Evolutionary conservation across 2,329 filamentous ascomycete species (phyloP), one percentile per base, ranked within the genome.

Genomic region (Microsporum canis): DNA sequence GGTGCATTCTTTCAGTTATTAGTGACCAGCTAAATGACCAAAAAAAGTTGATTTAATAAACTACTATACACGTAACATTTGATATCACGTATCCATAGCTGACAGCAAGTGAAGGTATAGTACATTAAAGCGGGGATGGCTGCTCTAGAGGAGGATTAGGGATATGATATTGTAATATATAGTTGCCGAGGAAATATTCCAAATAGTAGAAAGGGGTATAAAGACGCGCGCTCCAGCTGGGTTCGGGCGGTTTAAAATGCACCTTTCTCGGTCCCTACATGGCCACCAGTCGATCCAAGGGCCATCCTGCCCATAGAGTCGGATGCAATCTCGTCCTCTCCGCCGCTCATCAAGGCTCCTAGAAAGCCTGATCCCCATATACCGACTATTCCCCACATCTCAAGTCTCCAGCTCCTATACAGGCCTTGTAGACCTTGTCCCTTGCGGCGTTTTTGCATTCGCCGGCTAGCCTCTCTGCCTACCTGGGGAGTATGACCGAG

Each of bases 391-490:
- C 78, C 79, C 79, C 79, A 81, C 71, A 80, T 76, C 7, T 79
- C 79, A 33, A 84, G 76, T 65, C 80, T 76, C 81, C 81, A 84
- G 59, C 81, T 81, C 61, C 81, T 76, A 71, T 82, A 84, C 5
- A 84, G 68, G 5, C 81, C 81, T 62, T 80, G 76, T 36, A 83
- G 69, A 14, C 81, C 81, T 65, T 82, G 80, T 8, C 80, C 80
- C 63, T 78, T 80, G 49, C 78, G 71, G 58, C 77, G 77, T 59
- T 78, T 76, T 55, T 72, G 70, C 10, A 65, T 51, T 36, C 57
- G 63, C 36, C 60, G 64, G 61, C 63, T 67, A 63, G 65, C 68
- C 71, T 65, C 65, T 68, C 61, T 71, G 71, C 62, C 70, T 71
- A 51, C 59, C 66, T 39, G 70, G 62, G 69, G 62, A 14, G 73